A percentile compares a stretch with the other conserved stretches of the same genome.
Conservation (phyloP, 495 filamentous ascomycete species). For the Podospora didyma region DNA sequence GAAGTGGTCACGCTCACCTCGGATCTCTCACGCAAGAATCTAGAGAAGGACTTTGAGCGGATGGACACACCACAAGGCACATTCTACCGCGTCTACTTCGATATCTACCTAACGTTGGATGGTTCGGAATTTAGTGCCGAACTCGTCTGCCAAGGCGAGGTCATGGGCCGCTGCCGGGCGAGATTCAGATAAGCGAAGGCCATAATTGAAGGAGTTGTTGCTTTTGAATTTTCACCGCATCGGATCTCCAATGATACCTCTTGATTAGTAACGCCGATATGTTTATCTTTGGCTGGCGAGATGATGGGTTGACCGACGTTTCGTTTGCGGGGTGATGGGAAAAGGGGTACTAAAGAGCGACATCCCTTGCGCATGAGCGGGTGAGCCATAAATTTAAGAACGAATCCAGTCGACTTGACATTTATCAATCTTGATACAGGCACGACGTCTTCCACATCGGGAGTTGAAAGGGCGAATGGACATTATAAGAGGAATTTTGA, state of each 20-base stretch:
- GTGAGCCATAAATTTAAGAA: background rate
- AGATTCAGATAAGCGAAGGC: slow-evolving; percentile 58
- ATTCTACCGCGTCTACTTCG: slow-evolving; percentile 85
- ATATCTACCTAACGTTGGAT: slow-evolving; percentile 89
- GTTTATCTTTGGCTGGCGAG: background rate
- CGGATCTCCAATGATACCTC: slow-evolving; percentile 36
- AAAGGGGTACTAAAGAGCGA: background rate
- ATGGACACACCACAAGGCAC: slow-evolving; percentile 99
- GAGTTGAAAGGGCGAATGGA: background rate
- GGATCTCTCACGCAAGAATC: slow-evolving; percentile 93
- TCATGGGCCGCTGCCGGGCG: slow-evolving; percentile 94
- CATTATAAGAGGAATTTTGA: background rate
- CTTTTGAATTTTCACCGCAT: slow-evolving; percentile 24
- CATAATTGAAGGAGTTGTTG: slow-evolving; percentile 14
- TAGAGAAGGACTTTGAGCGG: slow-evolving; percentile 97
- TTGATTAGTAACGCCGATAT: slow-evolving; percentile 14
- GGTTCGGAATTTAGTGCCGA: slow-evolving; percentile 97
- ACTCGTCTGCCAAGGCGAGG: slow-evolving; percentile 95
- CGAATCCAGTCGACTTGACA: slow-evolving; percentile 8
- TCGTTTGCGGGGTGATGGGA: background rate
- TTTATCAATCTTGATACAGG: background rate
- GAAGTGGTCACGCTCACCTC: slow-evolving; percentile 97
- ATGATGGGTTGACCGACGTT: background rate
- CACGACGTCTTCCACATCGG: background rate
- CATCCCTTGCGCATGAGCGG: background rate